Evolutionary conservation across 2,329 filamentous ascomycete species (phyloP), one percentile per base, ranked within the genome.

Genomic region (Penicillium vulpinum): DNA sequence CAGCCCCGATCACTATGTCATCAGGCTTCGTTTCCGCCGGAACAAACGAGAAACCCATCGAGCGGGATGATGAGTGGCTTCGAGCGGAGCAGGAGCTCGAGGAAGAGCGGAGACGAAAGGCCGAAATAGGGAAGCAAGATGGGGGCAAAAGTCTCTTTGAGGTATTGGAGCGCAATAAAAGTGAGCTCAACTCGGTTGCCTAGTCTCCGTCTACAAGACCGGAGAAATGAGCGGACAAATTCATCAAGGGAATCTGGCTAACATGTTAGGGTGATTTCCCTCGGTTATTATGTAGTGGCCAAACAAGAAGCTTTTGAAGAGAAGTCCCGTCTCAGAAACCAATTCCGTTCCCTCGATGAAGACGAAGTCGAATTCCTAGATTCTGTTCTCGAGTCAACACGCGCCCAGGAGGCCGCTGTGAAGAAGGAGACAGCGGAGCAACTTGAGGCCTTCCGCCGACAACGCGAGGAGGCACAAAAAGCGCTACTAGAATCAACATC

Each of bases 391-490:
- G 83, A 86, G 62, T 81, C 79, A 7, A 82, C 81, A 26, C 77
- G 83, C 26, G 80, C 79, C 22, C 77, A 85, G 66, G 85, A 87
- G 63, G 79, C 76, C 2, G 81, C 78, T 4, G 77, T 87, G 43
- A 81, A 78, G 64, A 82, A 79, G 62, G 83, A 88, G 62, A 87
- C 84, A 0, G 74, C 75, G 5, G 83, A 85, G 60, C 81, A 84
- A 65, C 72, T 88, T 11, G 83, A 85, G 39, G 65, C 77, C 1
- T 88, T 88, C 62, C 80, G 84, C 29, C 79, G 78, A 59, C 82
- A 84, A 64, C 83, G 83, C 58, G 83, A 86, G 60, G 81, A 85
- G 60, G 82, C 80, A 0, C 84, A 87, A 68, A 80, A 80, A 62
- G 78, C 75, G 60, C 65, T 77, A 10, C 55, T 75, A 10, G 77